Base-by-base conservation (phyloP, 495 filamentous ascomycete genomes). In the Aspergillus ostianus region DNA sequence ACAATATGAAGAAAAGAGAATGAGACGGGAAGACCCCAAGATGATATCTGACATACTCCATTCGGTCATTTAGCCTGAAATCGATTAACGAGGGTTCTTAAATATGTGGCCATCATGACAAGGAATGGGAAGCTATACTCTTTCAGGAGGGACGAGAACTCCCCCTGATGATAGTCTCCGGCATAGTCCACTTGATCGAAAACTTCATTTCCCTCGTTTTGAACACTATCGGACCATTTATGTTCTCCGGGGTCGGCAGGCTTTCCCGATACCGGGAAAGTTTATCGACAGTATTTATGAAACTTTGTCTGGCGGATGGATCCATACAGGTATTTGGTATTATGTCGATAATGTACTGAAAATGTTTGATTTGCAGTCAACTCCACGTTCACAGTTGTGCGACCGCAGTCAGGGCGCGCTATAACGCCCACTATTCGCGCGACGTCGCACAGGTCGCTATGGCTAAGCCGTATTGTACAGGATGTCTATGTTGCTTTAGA, bases 271-370 rank as follows among this genome's bases (percentile, higher is more conserved):
- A 58, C 21, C 55, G 47, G 45, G 51, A 54, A 13, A 58, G 30
- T 41, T 63, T 63, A 50, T 36, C 36, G 36, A 63, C 21, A 27
- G 48, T 59, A 36, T 63, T 63, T 2, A 58, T 29, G 8, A 63
- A 51, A 26, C 60, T 58, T 23, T 58, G 18, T 48, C 51, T 63
- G 19, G 47, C 18, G 9, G 18, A 46, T n/a, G 56, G 56, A 17
- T n/a, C n/a, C 56, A 63, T 58, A 32, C 56, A 21, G 2, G 30
- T n/a, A 47, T 58, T 59, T 6, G 55, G 55, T 20, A 63, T 63
- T 0, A 45, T 51, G 47, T n/a, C 19, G 47, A 63, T 50, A n/a
- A 63, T 19, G 21, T 18, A 30, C 12, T 30, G 20, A 36, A 63
- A 48, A 17, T 6, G 29, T 10, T 46, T 15, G 30, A 63, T 55